Percentiles rank a stretch among this genome's conserved stretches.
Conservation (phyloP, 352 stramenopile species). For the Achlya hypogyna region DNA sequence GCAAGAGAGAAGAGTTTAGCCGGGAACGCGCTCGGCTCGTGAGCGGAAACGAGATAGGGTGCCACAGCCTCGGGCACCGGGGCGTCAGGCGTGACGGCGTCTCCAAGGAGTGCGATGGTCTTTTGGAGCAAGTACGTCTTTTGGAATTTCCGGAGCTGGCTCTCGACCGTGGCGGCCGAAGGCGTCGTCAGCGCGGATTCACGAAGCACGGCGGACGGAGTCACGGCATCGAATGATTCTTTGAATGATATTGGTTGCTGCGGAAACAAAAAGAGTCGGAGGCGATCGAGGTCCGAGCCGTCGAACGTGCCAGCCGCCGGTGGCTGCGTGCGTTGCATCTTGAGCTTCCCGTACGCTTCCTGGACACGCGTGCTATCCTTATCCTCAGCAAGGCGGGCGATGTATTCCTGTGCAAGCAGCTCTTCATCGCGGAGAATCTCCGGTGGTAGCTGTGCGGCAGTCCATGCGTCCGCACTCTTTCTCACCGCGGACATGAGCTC, state of each 20-base stretch:
- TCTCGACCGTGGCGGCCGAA: background rate
- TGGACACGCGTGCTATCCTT: background rate
- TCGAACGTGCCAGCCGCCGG: background rate
- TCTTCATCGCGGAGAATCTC: background rate
- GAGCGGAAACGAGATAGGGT: constrained; percentile 5
- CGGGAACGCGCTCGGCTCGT: constrained; percentile 5
- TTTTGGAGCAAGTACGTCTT: constrained; percentile 1
- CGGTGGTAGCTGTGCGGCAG: background rate
- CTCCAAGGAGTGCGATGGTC: background rate
- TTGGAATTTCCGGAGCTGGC: constrained; percentile 2
- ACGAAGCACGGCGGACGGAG: constrained; percentile 7
- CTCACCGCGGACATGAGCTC: background rate
- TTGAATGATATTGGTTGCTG: background rate
- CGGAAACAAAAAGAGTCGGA: constrained; percentile 7
- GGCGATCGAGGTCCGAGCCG: constrained; percentile 6
- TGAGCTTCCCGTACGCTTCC: background rate
- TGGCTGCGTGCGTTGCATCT: background rate
- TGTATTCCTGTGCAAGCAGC: background rate
- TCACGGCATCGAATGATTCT: constrained; percentile 9
- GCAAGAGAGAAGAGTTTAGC: constrained; percentile 11
- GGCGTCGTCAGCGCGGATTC: constrained; percentile 4
- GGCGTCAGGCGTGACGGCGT: background rate
- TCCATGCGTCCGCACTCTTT: background rate
- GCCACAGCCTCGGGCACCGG: background rate
- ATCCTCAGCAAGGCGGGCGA: background rate